phyloP scores from a whole-genome alignment of 345 rosid species.

The Salix caprea region DNA sequence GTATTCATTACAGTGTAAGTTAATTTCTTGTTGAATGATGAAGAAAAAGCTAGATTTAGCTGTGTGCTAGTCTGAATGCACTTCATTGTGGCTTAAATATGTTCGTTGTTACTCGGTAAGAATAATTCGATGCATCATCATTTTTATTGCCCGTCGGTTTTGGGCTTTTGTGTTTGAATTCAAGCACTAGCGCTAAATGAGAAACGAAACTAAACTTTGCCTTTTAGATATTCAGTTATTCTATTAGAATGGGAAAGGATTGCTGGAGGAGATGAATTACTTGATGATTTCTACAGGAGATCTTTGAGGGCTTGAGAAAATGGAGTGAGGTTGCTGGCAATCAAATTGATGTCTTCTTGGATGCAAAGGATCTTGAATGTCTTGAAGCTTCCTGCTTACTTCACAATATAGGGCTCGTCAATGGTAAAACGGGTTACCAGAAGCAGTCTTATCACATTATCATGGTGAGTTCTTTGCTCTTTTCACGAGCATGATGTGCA shows the following conservation, averaged over 20 bases:
- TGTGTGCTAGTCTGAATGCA: neutral
- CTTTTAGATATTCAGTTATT: neutral
- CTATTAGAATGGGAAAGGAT: neutral
- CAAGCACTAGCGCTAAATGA: neutral
- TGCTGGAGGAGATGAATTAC: neutral
- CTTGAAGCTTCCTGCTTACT: slow-evolving; percentile 77
- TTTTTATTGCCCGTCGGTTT: neutral
- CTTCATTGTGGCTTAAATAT: neutral
- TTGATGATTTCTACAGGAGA: slow-evolving; percentile 39
- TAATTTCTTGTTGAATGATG: neutral
- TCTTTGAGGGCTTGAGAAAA: slow-evolving; percentile 53
- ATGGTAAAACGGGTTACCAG: slow-evolving; percentile 67
- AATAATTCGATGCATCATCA: neutral
- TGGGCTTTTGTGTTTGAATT: neutral
- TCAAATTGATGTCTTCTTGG: slow-evolving; percentile 30
- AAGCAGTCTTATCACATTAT: slow-evolving; percentile 61
- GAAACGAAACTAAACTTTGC: neutral
- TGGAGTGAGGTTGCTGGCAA: slow-evolving; percentile 27
- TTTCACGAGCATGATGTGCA: neutral
- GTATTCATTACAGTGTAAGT: too few species aligned
- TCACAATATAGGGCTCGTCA: slow-evolving; percentile 54
- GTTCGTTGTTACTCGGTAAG: neutral
- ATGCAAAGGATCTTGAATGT: slow-evolving; percentile 55
- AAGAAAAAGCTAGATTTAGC: neutral
- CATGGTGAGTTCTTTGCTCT: slow-evolving; percentile 35